Conservation (phyloP, 2,329 filamentous ascomycete species). For the Didymella glomerata region DNA sequence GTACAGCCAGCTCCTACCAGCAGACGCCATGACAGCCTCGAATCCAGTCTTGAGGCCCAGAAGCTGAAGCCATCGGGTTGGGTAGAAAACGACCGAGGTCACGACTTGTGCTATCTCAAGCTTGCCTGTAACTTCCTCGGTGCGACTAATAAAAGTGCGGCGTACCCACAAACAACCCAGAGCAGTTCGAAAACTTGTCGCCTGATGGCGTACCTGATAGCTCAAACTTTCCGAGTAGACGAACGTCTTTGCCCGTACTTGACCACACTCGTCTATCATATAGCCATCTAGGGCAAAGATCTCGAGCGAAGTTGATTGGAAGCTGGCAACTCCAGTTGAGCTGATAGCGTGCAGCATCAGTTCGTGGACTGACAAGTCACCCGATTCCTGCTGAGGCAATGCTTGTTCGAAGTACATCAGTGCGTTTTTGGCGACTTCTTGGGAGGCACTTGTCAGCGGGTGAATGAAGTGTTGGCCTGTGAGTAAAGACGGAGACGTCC, state of each 20-base stretch:
- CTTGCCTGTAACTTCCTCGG: neutral
- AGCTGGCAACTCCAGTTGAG: conserved; percentile 18
- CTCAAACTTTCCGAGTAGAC: conserved; percentile 19
- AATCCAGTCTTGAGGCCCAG: conserved; percentile 19
- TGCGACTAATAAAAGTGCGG: conserved; percentile 7
- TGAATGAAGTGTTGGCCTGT: neutral
- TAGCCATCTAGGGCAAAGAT: conserved; percentile 28
- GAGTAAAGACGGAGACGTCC: neutral
- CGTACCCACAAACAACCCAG: conserved; percentile 21
- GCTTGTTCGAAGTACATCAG: conserved; percentile 1
- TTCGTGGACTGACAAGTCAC: conserved; percentile 7
- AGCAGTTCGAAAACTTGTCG: conserved; percentile 14
- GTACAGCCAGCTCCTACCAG: conserved; percentile 19
- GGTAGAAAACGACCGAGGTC: conserved; percentile 20
- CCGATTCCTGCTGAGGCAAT: neutral
- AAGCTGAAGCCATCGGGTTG: conserved; percentile 13
- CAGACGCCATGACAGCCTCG: conserved; percentile 21
- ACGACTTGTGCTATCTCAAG: conserved; percentile 6
- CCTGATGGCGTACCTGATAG: conserved; percentile 11
- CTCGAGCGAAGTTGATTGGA: conserved; percentile 22
- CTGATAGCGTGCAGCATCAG: conserved; percentile 24
- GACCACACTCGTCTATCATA: conserved; percentile 24
- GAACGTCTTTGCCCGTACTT: conserved; percentile 21
- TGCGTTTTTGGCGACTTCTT: neutral
- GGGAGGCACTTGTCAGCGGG: neutral